These are phyloP conservation scores for Aspergillus pseudoterreus DNA, from an alignment of 2,329 filamentous ascomycete species.

Conservation along the genomic window DNA sequence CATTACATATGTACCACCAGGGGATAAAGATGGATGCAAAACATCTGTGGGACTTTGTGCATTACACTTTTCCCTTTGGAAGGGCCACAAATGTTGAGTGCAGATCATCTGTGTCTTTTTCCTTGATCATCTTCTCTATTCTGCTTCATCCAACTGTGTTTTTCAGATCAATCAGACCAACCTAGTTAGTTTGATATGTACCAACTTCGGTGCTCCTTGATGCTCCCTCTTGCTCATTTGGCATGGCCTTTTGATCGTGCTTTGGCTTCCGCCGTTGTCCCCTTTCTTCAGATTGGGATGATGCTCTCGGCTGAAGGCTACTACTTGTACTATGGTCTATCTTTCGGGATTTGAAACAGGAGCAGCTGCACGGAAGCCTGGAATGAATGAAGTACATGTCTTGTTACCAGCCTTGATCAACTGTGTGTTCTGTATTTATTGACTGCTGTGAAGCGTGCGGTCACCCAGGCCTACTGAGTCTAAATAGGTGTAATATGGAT, in stretches of 20 bases:
- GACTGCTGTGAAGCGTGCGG: too few relatives aligned
- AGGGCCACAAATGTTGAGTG: neutral
- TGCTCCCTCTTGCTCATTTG: neutral
- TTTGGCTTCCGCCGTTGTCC: neutral
- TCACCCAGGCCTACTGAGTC: too few relatives aligned
- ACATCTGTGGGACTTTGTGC: neutral
- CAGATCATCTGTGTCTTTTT: neutral
- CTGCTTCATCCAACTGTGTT: neutral
- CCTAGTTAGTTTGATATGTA: constrained; percentile 2
- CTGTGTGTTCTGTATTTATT: too few relatives aligned
- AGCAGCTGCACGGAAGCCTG: neutral
- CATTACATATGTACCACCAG: neutral
- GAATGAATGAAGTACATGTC: too few relatives aligned
- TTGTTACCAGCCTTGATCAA: too few relatives aligned
- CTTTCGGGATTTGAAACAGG: neutral
- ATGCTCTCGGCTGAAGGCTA: neutral
- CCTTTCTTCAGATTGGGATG: neutral
- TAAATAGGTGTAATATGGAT: too few relatives aligned
- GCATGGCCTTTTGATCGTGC: neutral
- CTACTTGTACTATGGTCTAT: too few relatives aligned
- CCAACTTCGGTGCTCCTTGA: neutral
- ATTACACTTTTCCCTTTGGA: neutral
- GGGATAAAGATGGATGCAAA: neutral
- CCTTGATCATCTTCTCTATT: neutral
- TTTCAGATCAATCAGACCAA: neutral